Percentiles rank a stretch among this genome's conserved stretches.
Conservation (phyloP, 2,329 filamentous ascomycete genomes). For the Claviceps spartinae region DNA sequence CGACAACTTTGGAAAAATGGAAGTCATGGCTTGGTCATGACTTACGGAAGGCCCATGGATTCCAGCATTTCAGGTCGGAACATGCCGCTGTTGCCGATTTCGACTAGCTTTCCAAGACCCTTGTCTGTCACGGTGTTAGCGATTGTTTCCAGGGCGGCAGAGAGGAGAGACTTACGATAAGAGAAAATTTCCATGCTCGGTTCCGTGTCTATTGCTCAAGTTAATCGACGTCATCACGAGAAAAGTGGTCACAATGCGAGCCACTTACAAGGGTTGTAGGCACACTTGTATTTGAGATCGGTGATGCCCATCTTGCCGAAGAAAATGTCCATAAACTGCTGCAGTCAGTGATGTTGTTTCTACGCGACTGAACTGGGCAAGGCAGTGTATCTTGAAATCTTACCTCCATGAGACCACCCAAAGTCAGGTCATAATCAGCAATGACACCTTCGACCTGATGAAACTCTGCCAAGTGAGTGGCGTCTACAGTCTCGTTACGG, state of each 20-base stretch:
- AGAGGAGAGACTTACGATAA: constrained; percentile 36
- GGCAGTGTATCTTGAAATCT: background rate
- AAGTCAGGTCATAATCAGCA: constrained; percentile 83
- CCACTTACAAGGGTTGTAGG: constrained; percentile 23
- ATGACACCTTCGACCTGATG: constrained; percentile 98
- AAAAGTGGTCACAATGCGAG: background rate
- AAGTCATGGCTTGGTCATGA: background rate
- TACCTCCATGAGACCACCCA: constrained; percentile 72
- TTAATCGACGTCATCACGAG: constrained; percentile 58
- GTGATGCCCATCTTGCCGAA: constrained; percentile 90
- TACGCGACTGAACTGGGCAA: background rate
- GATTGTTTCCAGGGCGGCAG: background rate
- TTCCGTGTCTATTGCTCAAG: constrained; percentile 51
- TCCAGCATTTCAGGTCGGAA: constrained; percentile 97
- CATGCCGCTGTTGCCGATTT: constrained; percentile 98
- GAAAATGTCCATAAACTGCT: constrained; percentile 78
- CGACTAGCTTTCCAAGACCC: constrained; percentile 79
- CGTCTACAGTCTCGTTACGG: constrained; percentile 93
- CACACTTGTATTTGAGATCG: constrained; percentile 84
- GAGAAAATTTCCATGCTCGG: constrained; percentile 97
- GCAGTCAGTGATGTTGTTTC: background rate
- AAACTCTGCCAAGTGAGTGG: constrained; percentile 94
- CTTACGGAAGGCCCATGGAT: constrained; percentile 69
- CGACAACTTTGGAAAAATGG: background rate
- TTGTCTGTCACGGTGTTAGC: constrained; percentile 32